Evolutionary conservation across 2,329 filamentous ascomycete genomes (phyloP).

Genomic region (Trichoderma koningii): DNA sequence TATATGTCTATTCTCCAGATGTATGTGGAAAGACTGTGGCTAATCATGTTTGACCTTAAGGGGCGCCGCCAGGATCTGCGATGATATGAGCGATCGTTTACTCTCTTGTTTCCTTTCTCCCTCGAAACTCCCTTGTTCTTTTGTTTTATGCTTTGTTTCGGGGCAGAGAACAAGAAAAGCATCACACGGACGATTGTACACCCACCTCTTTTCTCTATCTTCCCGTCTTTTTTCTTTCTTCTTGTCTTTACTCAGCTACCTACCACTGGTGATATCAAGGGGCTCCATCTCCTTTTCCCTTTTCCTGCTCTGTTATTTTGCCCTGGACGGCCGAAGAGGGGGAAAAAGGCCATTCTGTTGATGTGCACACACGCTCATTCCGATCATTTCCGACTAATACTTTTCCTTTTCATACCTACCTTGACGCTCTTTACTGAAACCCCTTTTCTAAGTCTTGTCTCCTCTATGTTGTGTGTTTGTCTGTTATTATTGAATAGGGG

Average conservation of each 20-base stretch:
- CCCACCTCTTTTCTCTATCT: conserved; percentile 7
- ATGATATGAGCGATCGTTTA: conserved; percentile 3
- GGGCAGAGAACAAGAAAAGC: neutral
- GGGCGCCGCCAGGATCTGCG: neutral
- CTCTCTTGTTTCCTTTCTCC: neutral
- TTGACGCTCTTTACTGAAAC: neutral
- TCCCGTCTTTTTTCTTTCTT: neutral
- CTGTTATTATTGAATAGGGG: neutral
- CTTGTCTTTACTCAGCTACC: neutral
- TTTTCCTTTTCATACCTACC: neutral
- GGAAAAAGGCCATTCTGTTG: neutral
- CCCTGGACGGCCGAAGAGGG: neutral
- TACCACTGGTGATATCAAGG: conserved; percentile 16
- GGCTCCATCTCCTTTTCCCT: neutral
- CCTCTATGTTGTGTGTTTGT: neutral
- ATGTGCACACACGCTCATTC: conserved; percentile 22
- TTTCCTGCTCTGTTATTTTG: neutral
- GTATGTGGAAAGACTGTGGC: neutral
- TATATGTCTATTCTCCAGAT: neutral
- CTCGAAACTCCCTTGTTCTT: neutral
- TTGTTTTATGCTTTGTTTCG: neutral
- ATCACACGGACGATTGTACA: conserved; percentile 15
- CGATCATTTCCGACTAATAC: conserved; percentile 2
- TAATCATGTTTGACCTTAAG: conserved; percentile 7
- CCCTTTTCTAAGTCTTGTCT: neutral